These are phyloP conservation scores for Fusarium sp. DNA, from an alignment of 2,329 filamentous ascomycete genomes.

Conservation along the genomic window DNA sequence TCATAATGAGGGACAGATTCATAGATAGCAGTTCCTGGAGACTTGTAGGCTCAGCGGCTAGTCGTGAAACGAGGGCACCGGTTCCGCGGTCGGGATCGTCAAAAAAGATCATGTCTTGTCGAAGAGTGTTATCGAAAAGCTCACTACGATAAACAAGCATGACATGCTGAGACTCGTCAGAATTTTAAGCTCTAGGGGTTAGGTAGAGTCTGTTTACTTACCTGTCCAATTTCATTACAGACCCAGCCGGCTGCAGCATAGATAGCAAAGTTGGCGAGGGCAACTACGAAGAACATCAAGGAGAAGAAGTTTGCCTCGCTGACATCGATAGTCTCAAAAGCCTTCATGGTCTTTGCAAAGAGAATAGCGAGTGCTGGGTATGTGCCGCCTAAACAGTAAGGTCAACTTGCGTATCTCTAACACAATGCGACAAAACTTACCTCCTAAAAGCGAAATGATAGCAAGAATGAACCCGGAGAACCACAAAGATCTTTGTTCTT, in stretches of 20 bases:
- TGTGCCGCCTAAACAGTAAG: constrained; percentile 49
- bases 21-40: constrained; percentile 64
- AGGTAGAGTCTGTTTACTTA: constrained; percentile 15
- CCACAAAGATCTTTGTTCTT: constrained; percentile 50
- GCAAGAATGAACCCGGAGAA: constrained; percentile 34
- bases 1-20: constrained; percentile 62
- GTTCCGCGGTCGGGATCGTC: constrained; percentile 55
- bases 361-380: constrained; percentile 58
- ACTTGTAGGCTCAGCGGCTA: constrained; percentile 58
- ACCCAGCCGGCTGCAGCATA: constrained; percentile 57
- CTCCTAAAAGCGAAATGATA: constrained; percentile 47
- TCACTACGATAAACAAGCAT: constrained; percentile 55
- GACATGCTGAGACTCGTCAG: constrained; percentile 41
- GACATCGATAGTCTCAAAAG: constrained; percentile 52
- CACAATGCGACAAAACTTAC: constrained; percentile 27
- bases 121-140: constrained; percentile 64
- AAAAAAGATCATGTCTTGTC: constrained; percentile 66
- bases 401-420: neutral
- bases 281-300: constrained; percentile 68
- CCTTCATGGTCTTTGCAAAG: constrained; percentile 56
- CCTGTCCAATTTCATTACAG: constrained; percentile 55
- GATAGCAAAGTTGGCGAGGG: constrained; percentile 59
- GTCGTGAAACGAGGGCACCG: constrained; percentile 55
- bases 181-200: too few species aligned
- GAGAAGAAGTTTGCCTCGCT: constrained; percentile 64